These are phyloP conservation scores for Sporopachydermia quercuum DNA, from an alignment of 805 yeast genomes.

Conservation along the genomic window DNA sequence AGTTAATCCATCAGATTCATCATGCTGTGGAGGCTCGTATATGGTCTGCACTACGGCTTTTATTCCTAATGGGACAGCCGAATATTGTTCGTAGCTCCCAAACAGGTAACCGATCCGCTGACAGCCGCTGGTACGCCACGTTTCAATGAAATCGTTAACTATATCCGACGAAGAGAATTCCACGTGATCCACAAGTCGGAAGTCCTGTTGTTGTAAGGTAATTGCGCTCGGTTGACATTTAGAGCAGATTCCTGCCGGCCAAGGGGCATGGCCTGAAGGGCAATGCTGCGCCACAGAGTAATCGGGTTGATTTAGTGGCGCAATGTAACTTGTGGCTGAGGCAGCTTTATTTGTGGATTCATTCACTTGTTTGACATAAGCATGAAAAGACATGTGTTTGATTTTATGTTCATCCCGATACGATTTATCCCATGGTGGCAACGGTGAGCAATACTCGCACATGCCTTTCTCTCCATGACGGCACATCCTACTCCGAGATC, in stretches of 20 bases:
- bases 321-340: constrained; percentile 50
- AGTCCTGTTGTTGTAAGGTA: constrained; percentile 76
- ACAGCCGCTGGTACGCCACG: constrained; percentile 80
- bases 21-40: constrained; percentile 82
- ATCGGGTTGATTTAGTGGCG: constrained; percentile 63
- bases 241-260: constrained; percentile 92
- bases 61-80: constrained; percentile 79
- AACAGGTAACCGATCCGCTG: constrained; percentile 80
- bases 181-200: constrained; percentile 95
- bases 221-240: constrained; percentile 95
- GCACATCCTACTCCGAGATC: constrained; percentile 52
- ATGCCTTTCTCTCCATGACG: constrained; percentile 86
- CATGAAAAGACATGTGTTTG: constrained; percentile 80
- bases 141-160: constrained; percentile 71
- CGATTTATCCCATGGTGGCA: constrained; percentile 85
- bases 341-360: constrained; percentile 48
- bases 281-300: constrained; percentile 50
- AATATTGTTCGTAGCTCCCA: constrained; percentile 69
- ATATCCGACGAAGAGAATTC: constrained; percentile 68
- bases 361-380: constrained; percentile 61
- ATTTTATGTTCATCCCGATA: constrained; percentile 64
- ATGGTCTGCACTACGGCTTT: constrained; percentile 91
- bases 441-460: constrained; percentile 95
- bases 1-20: constrained; percentile 74
- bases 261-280: constrained; percentile 72